phyloP scores from a whole-genome alignment of 352 stramenopile genomes.

The Pythium dissimile region DNA sequence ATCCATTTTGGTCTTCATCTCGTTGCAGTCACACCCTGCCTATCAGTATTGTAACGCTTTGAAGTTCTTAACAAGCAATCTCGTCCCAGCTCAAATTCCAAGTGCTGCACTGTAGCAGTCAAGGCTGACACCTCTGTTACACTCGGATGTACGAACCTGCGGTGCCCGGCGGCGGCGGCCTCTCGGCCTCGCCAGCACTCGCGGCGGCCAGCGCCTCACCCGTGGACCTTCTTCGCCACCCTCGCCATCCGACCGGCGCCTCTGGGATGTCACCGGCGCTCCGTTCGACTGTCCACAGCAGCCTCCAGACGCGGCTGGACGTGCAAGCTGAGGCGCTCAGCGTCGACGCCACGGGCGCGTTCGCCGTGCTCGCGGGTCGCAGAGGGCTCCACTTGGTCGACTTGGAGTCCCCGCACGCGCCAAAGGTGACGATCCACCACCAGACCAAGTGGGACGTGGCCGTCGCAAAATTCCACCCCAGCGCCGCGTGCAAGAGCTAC shows the following conservation, averaged over 20 bases:
- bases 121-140: too few species aligned
- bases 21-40: too few species aligned
- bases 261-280: constrained; percentile 26
- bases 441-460: constrained; percentile 81
- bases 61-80: too few species aligned
- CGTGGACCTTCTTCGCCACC: neutral
- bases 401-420: constrained; percentile 59
- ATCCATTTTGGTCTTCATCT: too few species aligned
- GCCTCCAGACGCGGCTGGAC: constrained; percentile 58
- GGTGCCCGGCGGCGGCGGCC: neutral
- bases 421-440: constrained; percentile 58
- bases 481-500: constrained; percentile 54
- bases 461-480: constrained; percentile 78
- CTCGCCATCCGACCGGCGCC: neutral
- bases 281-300: constrained; percentile 31
- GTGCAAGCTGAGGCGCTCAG: constrained; percentile 65
- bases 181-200: neutral
- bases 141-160: neutral
- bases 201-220: neutral
- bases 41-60: too few species aligned
- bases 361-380: constrained; percentile 61
- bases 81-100: too few species aligned
- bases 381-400: constrained; percentile 73
- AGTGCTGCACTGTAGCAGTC: too few species aligned
- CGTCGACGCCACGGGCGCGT: constrained; percentile 65